These are phyloP conservation scores for Anisodus tanguticus DNA, from an alignment of 257 asterid genomes.

Conservation along the genomic window DNA sequence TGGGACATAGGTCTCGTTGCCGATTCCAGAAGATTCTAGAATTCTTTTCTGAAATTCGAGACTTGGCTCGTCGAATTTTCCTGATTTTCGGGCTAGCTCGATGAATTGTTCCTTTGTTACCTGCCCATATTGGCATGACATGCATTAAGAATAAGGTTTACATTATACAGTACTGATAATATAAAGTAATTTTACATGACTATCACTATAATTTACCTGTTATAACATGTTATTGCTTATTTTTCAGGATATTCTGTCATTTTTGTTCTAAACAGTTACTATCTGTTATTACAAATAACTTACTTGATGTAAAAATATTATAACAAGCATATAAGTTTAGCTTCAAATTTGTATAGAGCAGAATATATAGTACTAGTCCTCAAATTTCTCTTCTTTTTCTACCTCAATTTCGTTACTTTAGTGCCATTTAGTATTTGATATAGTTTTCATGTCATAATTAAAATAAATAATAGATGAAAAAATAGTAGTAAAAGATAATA, in stretches of 20 bases:
- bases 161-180: neutral
- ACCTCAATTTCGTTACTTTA: neutral
- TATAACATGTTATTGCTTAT: neutral
- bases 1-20: slow-evolving; percentile 82
- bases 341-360: neutral
- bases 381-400: neutral
- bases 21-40: slow-evolving; percentile 81
- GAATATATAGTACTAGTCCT: neutral
- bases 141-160: slow-evolving; percentile 12
- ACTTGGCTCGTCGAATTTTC: slow-evolving; percentile 68
- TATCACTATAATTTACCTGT: neutral
- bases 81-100: slow-evolving; percentile 70
- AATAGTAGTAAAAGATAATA: too few species aligned
- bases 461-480: too few species aligned
- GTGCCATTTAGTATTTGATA: too few species aligned
- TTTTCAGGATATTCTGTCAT: neutral
- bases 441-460: neutral
- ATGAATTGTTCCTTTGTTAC: slow-evolving; percentile 81
- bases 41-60: slow-evolving; percentile 71
- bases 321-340: neutral
- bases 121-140: slow-evolving; percentile 38
- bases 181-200: neutral
- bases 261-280: too few species aligned
- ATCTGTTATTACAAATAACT: too few species aligned
- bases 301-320: too few species aligned